A percentile compares a stretch with the other conserved stretches of the same genome.
Conservation (phyloP, 192 early-diverging fungal genomes). For the Podila clonocystis region DNA sequence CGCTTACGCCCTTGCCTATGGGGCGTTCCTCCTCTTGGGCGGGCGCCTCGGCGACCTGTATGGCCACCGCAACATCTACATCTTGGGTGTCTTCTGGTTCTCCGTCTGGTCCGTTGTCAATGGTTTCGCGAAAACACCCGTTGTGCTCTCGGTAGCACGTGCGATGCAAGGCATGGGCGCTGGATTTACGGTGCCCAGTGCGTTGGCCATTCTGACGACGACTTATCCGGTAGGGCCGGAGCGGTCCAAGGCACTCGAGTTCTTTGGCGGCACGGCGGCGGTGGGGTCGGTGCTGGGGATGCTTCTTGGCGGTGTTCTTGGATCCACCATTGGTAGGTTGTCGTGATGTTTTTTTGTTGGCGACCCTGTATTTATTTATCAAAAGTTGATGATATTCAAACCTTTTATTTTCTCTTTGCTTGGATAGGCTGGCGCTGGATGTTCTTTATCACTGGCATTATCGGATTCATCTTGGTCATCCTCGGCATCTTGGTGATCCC, state of each 20-base stretch:
- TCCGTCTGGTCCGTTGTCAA: constrained; percentile 16
- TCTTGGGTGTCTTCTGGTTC: constrained; percentile 16
- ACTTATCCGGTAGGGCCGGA: constrained; percentile 14
- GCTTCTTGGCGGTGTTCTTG: constrained; percentile 17
- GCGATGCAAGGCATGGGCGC: constrained; percentile 33
- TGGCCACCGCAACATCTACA: constrained; percentile 25
- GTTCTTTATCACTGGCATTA: constrained; percentile 26
- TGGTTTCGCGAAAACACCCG: constrained; percentile 7
- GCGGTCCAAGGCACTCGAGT: constrained; percentile 5
- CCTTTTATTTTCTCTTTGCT: no score
- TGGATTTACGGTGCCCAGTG: constrained; percentile 31
- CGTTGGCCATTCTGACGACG: constrained; percentile 22
- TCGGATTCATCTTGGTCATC: constrained; percentile 10
- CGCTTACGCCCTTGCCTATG: constrained; percentile 31
- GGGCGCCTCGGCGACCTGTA: constrained; percentile 28
- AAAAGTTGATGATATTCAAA: no score
- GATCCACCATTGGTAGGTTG: constrained; percentile 10
- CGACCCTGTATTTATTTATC: no score
- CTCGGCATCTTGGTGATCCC: constrained; percentile 13
- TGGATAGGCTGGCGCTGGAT: constrained; percentile 29
- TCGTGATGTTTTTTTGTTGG: no score
- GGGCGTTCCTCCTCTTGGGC: constrained; percentile 19
- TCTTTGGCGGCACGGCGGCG: constrained; percentile 20
- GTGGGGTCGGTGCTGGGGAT: constrained; percentile 21
- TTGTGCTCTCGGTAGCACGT: constrained; percentile 18